Conservation (phyloP, 768 basidiomycete genomes). For the Auriscalpium vulgare region DNA sequence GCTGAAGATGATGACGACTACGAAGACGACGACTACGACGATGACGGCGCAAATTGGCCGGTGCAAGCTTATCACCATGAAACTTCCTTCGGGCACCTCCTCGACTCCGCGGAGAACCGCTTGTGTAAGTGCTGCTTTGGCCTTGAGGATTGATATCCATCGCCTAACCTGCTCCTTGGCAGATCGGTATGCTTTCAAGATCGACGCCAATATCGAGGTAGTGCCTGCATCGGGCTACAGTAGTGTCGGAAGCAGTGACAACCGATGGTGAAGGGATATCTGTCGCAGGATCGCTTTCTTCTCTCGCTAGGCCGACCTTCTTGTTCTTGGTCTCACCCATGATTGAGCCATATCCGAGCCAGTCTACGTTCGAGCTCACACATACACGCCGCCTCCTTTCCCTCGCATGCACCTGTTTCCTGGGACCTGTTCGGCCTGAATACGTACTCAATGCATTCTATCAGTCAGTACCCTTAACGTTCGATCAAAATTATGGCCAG, state of each 20-base stretch:
- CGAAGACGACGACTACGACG: background rate
- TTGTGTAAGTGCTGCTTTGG: constrained; percentile 23
- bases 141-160: background rate
- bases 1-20: constrained; percentile 9
- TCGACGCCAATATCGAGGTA: background rate
- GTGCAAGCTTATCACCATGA: constrained; percentile 20
- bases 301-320: background rate
- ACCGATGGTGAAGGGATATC: background rate
- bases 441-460: too few species aligned
- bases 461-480: too few species aligned
- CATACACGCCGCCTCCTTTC: too few species aligned
- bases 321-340: too few species aligned
- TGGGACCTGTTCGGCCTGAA: too few species aligned
- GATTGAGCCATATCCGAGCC: too few species aligned
- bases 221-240: background rate
- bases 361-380: too few species aligned
- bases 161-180: background rate
- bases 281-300: background rate
- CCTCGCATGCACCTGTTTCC: too few species aligned
- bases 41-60: constrained; percentile 25
- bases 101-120: constrained; percentile 28
- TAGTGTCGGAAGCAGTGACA: background rate
- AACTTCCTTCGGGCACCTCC: constrained; percentile 27
- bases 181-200: background rate
- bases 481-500: too few species aligned